Conservation (phyloP, 352 stramenopile species). For the Phytophthora brassicae region DNA sequence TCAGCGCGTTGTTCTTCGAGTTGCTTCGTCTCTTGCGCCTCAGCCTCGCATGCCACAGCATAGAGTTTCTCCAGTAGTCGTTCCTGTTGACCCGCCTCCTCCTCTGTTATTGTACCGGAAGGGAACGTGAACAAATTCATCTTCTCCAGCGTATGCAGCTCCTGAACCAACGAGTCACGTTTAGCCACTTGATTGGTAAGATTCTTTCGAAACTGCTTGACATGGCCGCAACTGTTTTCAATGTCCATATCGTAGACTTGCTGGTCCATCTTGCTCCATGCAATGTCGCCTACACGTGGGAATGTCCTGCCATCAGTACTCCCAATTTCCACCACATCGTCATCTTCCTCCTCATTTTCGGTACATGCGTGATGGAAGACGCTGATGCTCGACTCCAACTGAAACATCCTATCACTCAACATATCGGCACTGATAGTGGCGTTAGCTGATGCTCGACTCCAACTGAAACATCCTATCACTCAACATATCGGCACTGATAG, state of each 20-base stretch:
- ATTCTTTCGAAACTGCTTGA: constrained; percentile 78
- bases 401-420: constrained; percentile 88
- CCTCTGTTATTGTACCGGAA: constrained; percentile 27
- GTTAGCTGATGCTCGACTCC: constrained; percentile 75
- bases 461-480: constrained; percentile 90
- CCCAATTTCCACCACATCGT: constrained; percentile 12
- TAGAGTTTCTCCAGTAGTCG: constrained; percentile 54
- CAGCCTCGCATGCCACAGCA: constrained; percentile 54
- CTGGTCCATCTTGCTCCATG: constrained; percentile 75
- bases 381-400: constrained; percentile 79
- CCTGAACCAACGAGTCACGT: constrained; percentile 57
- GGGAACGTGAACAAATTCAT: constrained; percentile 56
- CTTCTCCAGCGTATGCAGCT: constrained; percentile 43
- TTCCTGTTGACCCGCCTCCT: constrained; percentile 49
- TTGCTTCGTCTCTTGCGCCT: constrained; percentile 53
- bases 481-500: constrained; percentile 81
- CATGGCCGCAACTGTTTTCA: constrained; percentile 66
- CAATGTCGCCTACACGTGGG: constrained; percentile 45
- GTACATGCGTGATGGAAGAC: constrained; percentile 71
- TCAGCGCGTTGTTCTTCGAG: constrained; percentile 49
- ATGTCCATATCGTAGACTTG: constrained; percentile 82
- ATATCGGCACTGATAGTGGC: constrained; percentile 86
- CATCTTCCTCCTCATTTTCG: constrained; percentile 33
- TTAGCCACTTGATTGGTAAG: constrained; percentile 66
- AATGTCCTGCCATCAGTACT: constrained; percentile 29